phyloP scores from a whole-genome alignment of 129 eudicot genomes.

The Escallonia rubra region DNA sequence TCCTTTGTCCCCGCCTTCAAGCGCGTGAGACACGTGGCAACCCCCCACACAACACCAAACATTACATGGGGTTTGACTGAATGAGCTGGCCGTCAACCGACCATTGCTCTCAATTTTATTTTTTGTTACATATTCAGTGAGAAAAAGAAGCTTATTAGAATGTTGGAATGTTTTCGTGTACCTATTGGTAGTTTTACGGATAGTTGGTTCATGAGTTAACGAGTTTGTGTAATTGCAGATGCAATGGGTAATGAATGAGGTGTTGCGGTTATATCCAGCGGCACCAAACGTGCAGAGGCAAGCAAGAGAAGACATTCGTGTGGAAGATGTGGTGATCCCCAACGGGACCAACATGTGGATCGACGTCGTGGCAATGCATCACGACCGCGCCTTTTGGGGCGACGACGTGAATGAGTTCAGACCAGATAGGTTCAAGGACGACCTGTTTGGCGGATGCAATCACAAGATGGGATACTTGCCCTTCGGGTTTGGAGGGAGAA shows the following conservation, averaged over 20 bases:
- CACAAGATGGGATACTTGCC: conserved; percentile 94
- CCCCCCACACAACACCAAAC: no score
- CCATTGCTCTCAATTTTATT: no score
- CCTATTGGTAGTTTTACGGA: no score
- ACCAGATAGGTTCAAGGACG: conserved; percentile 74
- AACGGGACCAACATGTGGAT: conserved; percentile 95
- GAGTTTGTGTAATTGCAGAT: conserved; percentile 39
- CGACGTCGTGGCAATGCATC: conserved; percentile 88
- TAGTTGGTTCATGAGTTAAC: no score
- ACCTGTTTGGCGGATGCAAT: conserved; percentile 60
- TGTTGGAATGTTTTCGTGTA: no score
- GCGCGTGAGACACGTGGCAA: no score
- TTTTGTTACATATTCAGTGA: no score
- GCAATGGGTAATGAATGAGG: conserved; percentile 98
- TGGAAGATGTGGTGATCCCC: conserved; percentile 56
- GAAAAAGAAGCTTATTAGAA: no score
- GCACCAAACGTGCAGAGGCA: conserved; percentile 92
- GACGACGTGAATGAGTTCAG: conserved; percentile 68
- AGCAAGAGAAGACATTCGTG: conserved; percentile 64
- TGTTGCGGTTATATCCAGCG: conserved; percentile 63
- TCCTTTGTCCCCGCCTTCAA: no score
- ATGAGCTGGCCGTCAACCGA: no score
- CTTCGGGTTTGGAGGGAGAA: conserved; percentile 93
- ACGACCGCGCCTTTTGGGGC: conserved; percentile 74
- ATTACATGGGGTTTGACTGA: no score